Base-by-base conservation (phyloP, 73 alveolate genomes). In the Loxodes magnus region DNA sequence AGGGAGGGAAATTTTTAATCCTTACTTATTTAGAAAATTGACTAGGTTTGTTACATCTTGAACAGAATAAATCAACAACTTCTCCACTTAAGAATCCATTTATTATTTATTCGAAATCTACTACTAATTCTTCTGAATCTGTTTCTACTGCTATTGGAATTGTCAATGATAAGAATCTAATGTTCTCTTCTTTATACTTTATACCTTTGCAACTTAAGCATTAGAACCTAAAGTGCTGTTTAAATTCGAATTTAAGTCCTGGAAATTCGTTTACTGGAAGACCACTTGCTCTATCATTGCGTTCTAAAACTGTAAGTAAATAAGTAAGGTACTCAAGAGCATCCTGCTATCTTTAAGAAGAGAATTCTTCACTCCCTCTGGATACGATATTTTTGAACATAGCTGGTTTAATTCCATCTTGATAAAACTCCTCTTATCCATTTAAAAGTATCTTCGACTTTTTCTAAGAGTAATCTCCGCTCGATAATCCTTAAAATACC, bases 261-360 rank as follows among this genome's bases (percentile, higher is more conserved):
- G 94, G 93, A 35, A 70, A 58, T 64, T 51, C 41, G 33, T 69
- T 42, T n/a, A 24, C 19, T 3, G 58, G 20, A 27, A 62, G 31
- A 5, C 49, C 59, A 33, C 15, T 9, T 15, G 46, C 16, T 54
- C 69, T 43, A 31, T 25, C 39, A 6, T 39, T 51, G 48, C 81
- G 73, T 69, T 93, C 90, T 35, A 66, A 64, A 35, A 77, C 82
- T 50, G 81, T 71, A 41, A 93, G 55, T 61, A 71, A 71, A 42
- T 70, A 88, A 5, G 70, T 52, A 48, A 95, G 56, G 73, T 80
- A 96, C 70, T 96, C 99, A 26, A 71, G 77, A n/a, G 99, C 99
- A 74, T 96, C 99, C 41, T 94, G 94, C 66, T 81, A 88, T 63
- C 82, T 77, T 35, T 84, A 82, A 21, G 99, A 70, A 21, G 89